phyloP scores from a whole-genome alignment of 129 eudicot genomes.

The Scalesia atractyloides region DNA sequence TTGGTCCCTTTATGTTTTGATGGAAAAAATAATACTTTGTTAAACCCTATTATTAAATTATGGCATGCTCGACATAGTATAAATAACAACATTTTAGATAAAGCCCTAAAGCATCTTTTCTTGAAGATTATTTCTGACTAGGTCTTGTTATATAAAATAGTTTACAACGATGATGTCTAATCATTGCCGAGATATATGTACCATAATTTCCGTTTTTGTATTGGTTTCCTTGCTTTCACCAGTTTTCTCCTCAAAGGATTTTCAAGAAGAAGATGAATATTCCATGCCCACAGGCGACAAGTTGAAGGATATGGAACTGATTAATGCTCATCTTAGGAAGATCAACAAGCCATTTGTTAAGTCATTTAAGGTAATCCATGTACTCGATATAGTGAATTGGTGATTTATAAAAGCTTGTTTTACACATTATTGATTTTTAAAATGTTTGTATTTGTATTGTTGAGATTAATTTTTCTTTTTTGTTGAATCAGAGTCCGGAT shows the following conservation, averaged over 20 bases:
- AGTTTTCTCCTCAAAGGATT: conserved; percentile 14
- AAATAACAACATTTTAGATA: no score
- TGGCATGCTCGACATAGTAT: no score
- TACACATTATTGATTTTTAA: not conserved
- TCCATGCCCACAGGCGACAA: conserved; percentile 22
- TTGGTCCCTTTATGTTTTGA: no score
- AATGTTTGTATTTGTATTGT: not conserved
- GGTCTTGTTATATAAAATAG: no score
- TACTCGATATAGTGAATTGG: not conserved
- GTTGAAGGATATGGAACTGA: conserved; percentile 49
- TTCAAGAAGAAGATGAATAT: conserved; percentile 7
- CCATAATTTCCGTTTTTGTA: no score
- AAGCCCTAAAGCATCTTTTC: no score
- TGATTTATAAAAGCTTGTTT: conserved; percentile 5
- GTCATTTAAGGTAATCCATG: conserved; percentile 57
- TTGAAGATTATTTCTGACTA: no score
- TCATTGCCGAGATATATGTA: no score
- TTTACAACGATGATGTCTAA: no score
- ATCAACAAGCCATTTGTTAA: conserved; percentile 69
- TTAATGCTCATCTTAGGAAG: conserved; percentile 52
- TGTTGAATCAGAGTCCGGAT: conserved; percentile 64
- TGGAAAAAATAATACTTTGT: no score
- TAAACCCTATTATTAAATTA: no score
- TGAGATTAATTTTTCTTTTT: not conserved
- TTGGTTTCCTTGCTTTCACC: conserved; percentile 29